These are phyloP conservation scores for Solanum chacoense DNA, from an alignment of 305 asterid genomes.

Conservation along the genomic window DNA sequence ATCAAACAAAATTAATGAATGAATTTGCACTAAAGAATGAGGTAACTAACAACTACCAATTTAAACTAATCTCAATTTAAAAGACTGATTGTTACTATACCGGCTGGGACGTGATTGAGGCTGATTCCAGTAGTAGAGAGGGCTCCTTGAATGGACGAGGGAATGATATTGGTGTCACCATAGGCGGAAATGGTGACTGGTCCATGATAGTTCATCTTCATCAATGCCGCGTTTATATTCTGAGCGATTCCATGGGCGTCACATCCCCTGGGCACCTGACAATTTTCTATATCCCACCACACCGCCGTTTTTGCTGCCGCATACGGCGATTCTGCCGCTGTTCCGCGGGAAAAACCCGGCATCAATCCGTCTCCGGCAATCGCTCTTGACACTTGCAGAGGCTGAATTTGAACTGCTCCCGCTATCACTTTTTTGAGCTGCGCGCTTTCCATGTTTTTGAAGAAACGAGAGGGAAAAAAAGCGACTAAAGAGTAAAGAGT, in stretches of 20 bases:
- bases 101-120: conserved; percentile 44
- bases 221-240: conserved; percentile 58
- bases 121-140: conserved; percentile 43
- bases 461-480: neutral
- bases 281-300: conserved; percentile 91
- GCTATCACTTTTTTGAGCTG: neutral
- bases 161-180: conserved; percentile 35
- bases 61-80: neutral
- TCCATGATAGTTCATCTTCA: conserved; percentile 57
- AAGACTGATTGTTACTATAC: neutral
- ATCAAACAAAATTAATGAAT: neutral
- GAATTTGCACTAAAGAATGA: neutral
- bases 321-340: conserved; percentile 38
- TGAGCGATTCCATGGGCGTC: conserved; percentile 63
- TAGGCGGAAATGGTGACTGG: conserved; percentile 35
- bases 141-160: conserved; percentile 23
- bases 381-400: neutral
- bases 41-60: neutral
- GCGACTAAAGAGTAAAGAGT: neutral
- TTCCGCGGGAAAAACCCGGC: conserved; percentile 22
- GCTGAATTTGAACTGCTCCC: neutral
- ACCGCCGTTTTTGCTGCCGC: conserved; percentile 51
- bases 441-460: neutral
- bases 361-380: neutral
- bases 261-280: conserved; percentile 51